Conservation (phyloP, 2,329 filamentous ascomycete species). For the Onygenales sp. region DNA sequence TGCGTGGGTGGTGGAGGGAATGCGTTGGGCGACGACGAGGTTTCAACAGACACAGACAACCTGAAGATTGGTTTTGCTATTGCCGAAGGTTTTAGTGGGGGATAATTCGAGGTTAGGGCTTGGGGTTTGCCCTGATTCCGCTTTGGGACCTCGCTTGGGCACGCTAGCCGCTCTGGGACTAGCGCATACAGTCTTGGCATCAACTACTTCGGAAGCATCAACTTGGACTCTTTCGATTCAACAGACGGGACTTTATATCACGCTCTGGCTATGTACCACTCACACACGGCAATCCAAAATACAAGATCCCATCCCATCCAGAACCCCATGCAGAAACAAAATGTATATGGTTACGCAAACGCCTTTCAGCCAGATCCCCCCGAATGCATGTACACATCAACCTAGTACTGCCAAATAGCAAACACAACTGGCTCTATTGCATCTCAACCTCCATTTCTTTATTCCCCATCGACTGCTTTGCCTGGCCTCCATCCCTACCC, state of each 20-base stretch:
- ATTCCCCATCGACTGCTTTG: conserved; percentile 16
- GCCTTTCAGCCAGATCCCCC: too few species aligned
- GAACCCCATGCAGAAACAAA: too few species aligned
- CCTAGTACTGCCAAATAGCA: background rate
- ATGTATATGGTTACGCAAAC: too few species aligned
- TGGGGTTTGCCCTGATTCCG: conserved; percentile 27
- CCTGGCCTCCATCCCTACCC: conserved; percentile 19
- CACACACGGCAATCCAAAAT: too few species aligned
- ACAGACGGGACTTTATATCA: too few species aligned
- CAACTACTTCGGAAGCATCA: background rate
- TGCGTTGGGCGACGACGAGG: background rate
- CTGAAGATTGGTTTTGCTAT: conserved; percentile 11
- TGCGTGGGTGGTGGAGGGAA: conserved; percentile 3
- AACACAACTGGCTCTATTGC: conserved; percentile 25
- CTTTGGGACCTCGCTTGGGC: conserved; percentile 12
- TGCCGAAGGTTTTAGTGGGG: conserved; percentile 27
- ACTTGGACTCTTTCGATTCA: background rate
- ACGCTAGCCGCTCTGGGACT: conserved; percentile 16
- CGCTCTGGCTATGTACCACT: too few species aligned
- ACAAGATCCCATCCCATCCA: too few species aligned
- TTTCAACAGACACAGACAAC: background rate
- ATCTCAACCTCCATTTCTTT: conserved; percentile 42
- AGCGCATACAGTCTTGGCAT: background rate
- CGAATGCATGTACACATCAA: background rate
- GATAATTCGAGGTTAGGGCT: conserved; percentile 31